phyloP scores from a whole-genome alignment of 805 yeast genomes.

The Monosporozyma solicola region DNA sequence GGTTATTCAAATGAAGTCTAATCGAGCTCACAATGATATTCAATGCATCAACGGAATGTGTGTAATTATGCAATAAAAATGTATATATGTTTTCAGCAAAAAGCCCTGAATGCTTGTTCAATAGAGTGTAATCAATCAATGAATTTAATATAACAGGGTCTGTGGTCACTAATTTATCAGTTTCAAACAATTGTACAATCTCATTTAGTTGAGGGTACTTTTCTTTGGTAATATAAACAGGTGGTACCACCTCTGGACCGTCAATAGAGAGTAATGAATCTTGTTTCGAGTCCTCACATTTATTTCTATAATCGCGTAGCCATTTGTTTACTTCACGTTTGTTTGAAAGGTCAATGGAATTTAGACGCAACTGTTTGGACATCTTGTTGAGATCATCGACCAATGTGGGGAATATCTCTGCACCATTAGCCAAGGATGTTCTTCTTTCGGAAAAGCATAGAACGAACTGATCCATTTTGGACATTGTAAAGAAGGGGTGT shows the following conservation, averaged over 20 bases:
- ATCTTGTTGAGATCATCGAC: constrained; percentile 2
- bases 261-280: neutral
- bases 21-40: constrained; percentile 13
- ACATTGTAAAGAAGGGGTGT: constrained; percentile 24
- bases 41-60: constrained; percentile 9
- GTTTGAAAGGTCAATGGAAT: constrained; percentile 10
- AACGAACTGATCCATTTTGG: constrained; percentile 15
- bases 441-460: constrained; percentile 15
- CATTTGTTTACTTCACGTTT: constrained; percentile 14
- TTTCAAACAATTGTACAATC: constrained; percentile 2
- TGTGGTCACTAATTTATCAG: neutral
- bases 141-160: constrained; percentile 2
- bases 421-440: constrained; percentile 16
- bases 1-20: constrained; percentile 9
- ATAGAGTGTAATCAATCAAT: constrained; percentile 5
- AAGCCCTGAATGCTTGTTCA: constrained; percentile 5
- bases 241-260: neutral
- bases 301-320: constrained; percentile 9
- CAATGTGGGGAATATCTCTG: constrained; percentile 12
- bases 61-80: constrained; percentile 18
- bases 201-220: constrained; percentile 1
- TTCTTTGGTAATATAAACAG: neutral
- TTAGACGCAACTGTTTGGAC: neutral
- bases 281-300: neutral
- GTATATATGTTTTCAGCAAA: constrained; percentile 32